Evolutionary conservation across 2,329 filamentous ascomycete species (phyloP).

Genomic region (Leptographium wingfieldii): DNA sequence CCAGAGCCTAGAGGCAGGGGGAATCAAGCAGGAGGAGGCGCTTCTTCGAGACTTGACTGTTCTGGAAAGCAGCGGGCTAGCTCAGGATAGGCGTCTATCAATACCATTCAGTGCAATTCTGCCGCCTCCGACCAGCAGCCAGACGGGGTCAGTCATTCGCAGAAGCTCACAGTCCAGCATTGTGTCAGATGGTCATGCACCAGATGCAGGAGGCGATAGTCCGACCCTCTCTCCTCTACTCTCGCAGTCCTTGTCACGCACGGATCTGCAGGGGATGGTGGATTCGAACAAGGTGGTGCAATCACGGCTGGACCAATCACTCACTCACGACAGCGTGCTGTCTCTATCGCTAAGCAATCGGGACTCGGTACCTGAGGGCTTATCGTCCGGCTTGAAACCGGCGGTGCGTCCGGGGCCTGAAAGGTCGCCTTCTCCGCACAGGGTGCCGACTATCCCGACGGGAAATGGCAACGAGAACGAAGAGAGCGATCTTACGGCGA

Average conservation of each 20-base stretch:
- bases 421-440: slow-evolving; percentile 9
- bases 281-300: slow-evolving; percentile 47
- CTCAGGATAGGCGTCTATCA: slow-evolving; percentile 19
- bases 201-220: slow-evolving; percentile 39
- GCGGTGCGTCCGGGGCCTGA: neutral
- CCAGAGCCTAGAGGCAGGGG: neutral
- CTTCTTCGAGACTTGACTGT: slow-evolving; percentile 26
- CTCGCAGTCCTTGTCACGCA: slow-evolving; percentile 30
- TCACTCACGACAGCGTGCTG: slow-evolving; percentile 44
- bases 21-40: slow-evolving; percentile 11
- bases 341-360: slow-evolving; percentile 40
- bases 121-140: slow-evolving; percentile 17
- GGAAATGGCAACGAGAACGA: neutral
- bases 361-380: slow-evolving; percentile 30
- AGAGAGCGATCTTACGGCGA: slow-evolving; percentile 6
- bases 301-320: slow-evolving; percentile 39
- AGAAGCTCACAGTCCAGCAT: slow-evolving; percentile 38
- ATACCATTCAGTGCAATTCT: neutral
- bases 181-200: slow-evolving; percentile 29
- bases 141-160: slow-evolving; percentile 25
- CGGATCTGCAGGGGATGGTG: slow-evolving; percentile 47
- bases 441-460: slow-evolving; percentile 6
- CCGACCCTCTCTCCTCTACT: slow-evolving; percentile 46
- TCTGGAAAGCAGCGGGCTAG: neutral
- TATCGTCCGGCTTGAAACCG: neutral